Evolutionary conservation across 2,329 filamentous ascomycete genomes (phyloP).

Genomic region (Cercospora sp.): DNA sequence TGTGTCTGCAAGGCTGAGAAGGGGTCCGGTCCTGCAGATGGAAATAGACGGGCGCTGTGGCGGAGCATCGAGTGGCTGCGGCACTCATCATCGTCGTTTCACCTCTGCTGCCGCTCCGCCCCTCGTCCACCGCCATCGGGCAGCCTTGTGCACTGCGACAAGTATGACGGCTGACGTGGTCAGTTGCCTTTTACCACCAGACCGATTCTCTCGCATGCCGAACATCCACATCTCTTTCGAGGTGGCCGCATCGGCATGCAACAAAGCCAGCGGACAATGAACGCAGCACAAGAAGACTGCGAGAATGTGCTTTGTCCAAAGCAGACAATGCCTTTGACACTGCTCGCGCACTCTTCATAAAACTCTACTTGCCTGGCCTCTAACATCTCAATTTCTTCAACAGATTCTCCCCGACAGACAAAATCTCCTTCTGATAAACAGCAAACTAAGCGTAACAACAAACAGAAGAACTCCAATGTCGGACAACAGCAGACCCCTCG

Average conservation of each 20-base stretch:
- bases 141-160: background rate
- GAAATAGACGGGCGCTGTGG: background rate
- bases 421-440: background rate
- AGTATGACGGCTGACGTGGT: background rate
- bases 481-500: background rate
- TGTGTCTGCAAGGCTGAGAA: background rate
- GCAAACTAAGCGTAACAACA: background rate
- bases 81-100: background rate
- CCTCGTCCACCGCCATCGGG: background rate
- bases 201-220: background rate
- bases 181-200: background rate
- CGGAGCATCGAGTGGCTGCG: background rate
- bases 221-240: background rate
- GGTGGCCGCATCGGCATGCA: background rate
- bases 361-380: background rate
- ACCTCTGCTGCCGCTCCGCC: background rate
- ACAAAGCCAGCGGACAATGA: background rate
- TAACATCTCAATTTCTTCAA: background rate
- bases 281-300: background rate
- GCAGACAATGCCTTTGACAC: background rate
- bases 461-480: conserved; percentile 12
- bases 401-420: background rate
- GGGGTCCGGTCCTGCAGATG: background rate
- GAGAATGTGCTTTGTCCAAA: background rate
- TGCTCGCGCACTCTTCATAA: background rate